Evolutionary conservation across 176 grass and related monocot species (phyloP).

Genomic region (Triticum monococcum): DNA sequence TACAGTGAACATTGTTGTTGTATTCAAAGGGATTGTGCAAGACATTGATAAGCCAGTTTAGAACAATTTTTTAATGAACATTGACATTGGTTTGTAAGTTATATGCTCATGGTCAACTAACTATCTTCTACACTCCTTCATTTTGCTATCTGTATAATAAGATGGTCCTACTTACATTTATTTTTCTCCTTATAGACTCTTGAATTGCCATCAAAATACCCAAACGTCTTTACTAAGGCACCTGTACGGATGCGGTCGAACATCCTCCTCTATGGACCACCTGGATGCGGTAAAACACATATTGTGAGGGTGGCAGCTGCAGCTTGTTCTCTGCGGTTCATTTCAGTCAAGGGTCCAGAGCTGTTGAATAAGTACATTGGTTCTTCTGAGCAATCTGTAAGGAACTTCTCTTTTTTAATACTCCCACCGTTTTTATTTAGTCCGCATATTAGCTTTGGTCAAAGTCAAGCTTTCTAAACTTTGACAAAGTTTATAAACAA

Average conservation of each 20-base stretch:
- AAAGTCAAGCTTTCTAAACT: no score
- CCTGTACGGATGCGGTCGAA: slow-evolving; percentile 88
- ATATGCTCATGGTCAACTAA: slow-evolving; percentile 20
- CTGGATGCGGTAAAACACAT: slow-evolving; percentile 95
- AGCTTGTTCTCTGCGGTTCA: slow-evolving; percentile 90
- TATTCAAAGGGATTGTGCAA: background rate
- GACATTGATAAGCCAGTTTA: background rate
- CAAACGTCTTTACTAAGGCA: slow-evolving; percentile 77
- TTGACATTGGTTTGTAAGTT: slow-evolving; percentile 12
- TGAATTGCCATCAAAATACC: slow-evolving; percentile 90
- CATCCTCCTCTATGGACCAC: slow-evolving; percentile 90
- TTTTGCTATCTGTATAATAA: background rate
- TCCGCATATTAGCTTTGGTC: no score
- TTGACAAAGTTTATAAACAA: no score
- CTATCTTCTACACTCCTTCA: slow-evolving; percentile 22
- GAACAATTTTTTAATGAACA: background rate
- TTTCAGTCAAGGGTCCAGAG: slow-evolving; percentile 92
- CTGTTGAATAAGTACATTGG: slow-evolving; percentile 97
- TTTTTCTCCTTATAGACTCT: slow-evolving; percentile 61
- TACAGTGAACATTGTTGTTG: background rate
- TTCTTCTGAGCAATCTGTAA: slow-evolving; percentile 94
- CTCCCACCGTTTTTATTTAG: no score
- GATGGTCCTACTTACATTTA: slow-evolving; percentile 29
- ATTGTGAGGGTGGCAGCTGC: slow-evolving; percentile 89
- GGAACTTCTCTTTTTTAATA: slow-evolving; percentile 26